Conservation (phyloP, 1,139 yeast genomes). For the Saccharomycopsis hybrid region DNA sequence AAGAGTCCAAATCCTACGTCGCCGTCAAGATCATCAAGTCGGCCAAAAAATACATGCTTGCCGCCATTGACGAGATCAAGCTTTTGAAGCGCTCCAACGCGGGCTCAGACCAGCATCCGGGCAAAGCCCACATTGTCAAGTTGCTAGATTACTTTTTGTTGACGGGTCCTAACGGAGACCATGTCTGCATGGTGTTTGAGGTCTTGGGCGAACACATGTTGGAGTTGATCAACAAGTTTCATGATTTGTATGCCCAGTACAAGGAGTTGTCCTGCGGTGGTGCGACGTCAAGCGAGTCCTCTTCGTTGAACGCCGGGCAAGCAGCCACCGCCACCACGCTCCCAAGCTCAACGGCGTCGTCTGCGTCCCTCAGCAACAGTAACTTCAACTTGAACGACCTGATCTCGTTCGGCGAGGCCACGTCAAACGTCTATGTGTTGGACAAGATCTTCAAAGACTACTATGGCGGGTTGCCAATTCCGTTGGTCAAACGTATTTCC, state of each 20-base stretch:
- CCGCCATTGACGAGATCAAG: constrained; percentile 72
- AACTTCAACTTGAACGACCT: constrained; percentile 11
- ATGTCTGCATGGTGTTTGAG: constrained; percentile 76
- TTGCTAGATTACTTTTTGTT: constrained; percentile 63
- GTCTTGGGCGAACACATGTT: constrained; percentile 73
- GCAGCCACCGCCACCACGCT: constrained; percentile 1
- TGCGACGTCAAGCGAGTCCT: not conserved
- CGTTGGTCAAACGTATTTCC: constrained; percentile 68
- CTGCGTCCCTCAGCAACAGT: not conserved
- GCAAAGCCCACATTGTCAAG: constrained; percentile 58
- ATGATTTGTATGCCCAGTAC: constrained; percentile 27
- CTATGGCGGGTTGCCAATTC: constrained; percentile 64
- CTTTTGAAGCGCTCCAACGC: constrained; percentile 40
- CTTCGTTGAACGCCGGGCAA: not conserved
- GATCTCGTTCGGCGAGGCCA: constrained; percentile 17
- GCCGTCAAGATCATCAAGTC: constrained; percentile 75
- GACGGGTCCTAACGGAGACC: constrained; percentile 68
- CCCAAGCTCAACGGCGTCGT: not conserved
- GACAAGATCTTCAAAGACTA: constrained; percentile 31
- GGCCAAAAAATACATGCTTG: constrained; percentile 64
- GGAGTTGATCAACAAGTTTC: constrained; percentile 56
- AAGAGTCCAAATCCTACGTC: constrained; percentile 45
- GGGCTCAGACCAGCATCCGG: constrained; percentile 41
- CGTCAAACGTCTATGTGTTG: constrained; percentile 7
- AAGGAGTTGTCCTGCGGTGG: constrained; percentile 5